Evolutionary conservation across 2,329 filamentous ascomycete genomes (phyloP).

Genomic region (Aspergillus sp.): DNA sequence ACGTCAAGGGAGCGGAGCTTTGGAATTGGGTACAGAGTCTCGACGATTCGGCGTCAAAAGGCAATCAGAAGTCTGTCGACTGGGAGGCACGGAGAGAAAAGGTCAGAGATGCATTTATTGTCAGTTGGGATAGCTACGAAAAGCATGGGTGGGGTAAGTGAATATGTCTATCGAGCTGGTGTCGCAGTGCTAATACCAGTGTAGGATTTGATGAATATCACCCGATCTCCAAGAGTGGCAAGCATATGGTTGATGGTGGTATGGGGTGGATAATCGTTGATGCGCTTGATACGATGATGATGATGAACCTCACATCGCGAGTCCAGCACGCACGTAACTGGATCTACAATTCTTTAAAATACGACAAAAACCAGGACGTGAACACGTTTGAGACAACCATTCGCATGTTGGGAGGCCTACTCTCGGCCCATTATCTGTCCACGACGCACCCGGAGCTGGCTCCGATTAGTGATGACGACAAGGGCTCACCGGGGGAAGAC

Average conservation of each 20-base stretch:
- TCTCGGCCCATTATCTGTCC: slow-evolving; percentile 93
- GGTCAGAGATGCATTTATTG: slow-evolving; percentile 82
- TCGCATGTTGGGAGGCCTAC: slow-evolving; percentile 87
- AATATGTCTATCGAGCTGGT: too few relatives aligned
- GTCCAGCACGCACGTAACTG: slow-evolving; percentile 82
- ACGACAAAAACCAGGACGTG: slow-evolving; percentile 90
- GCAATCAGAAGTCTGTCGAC: slow-evolving; percentile 46
- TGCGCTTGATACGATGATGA: slow-evolving; percentile 89
- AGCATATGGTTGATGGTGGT: slow-evolving; percentile 80
- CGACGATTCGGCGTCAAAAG: slow-evolving; percentile 36
- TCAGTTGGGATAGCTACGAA: slow-evolving; percentile 91
- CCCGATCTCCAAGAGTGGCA: slow-evolving; percentile 72
- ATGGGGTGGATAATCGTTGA: slow-evolving; percentile 99
- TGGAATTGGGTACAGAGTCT: slow-evolving; percentile 57
- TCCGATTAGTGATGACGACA: slow-evolving; percentile 65
- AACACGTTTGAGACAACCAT: slow-evolving; percentile 98
- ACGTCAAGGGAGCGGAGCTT: slow-evolving; percentile 35
- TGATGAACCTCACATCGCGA: slow-evolving; percentile 92
- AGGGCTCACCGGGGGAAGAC: slow-evolving; percentile 73
- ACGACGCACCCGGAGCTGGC: slow-evolving; percentile 76
- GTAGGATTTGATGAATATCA: slow-evolving; percentile 68
- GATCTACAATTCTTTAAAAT: slow-evolving; percentile 75
- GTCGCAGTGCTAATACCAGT: slow-evolving; percentile 18
- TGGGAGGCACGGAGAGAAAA: slow-evolving; percentile 74
- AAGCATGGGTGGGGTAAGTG: slow-evolving; percentile 86